Evolutionary conservation across 805 yeast species (phyloP).

Genomic region (Pichia gijzeniarum): DNA sequence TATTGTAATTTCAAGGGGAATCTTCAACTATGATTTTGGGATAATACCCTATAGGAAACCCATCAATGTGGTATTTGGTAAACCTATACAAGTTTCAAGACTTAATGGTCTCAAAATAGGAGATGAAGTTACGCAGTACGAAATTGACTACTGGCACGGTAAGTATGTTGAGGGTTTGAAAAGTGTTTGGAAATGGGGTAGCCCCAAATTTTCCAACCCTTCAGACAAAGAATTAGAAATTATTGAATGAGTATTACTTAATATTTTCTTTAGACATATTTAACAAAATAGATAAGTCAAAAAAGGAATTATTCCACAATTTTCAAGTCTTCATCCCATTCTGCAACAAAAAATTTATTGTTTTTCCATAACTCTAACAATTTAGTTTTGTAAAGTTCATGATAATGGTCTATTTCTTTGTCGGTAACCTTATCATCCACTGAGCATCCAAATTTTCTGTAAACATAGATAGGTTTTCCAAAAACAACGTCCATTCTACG

Average conservation of each 20-base stretch:
- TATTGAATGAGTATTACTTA: constrained; percentile 29
- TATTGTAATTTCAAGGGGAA: constrained; percentile 84
- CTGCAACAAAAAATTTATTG: constrained; percentile 48
- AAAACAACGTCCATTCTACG: constrained; percentile 70
- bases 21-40: constrained; percentile 90
- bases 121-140: constrained; percentile 32
- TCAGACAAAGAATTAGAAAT: constrained; percentile 42
- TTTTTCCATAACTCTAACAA: constrained; percentile 58
- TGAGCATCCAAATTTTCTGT: constrained; percentile 19
- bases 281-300: neutral
- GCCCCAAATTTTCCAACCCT: constrained; percentile 47
- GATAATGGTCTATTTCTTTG: constrained; percentile 62
- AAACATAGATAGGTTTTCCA: constrained; percentile 52
- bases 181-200: constrained; percentile 52
- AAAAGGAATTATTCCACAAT: constrained; percentile 35
- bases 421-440: constrained; percentile 28
- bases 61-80: constrained; percentile 69
- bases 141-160: constrained; percentile 67
- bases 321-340: constrained; percentile 41
- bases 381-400: constrained; percentile 59
- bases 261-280: neutral
- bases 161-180: constrained; percentile 59
- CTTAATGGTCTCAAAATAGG: constrained; percentile 20
- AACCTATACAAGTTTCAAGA: constrained; percentile 40
- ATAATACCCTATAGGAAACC: constrained; percentile 79